phyloP scores from a whole-genome alignment of 345 rosid species.

The Acer yangbiense region DNA sequence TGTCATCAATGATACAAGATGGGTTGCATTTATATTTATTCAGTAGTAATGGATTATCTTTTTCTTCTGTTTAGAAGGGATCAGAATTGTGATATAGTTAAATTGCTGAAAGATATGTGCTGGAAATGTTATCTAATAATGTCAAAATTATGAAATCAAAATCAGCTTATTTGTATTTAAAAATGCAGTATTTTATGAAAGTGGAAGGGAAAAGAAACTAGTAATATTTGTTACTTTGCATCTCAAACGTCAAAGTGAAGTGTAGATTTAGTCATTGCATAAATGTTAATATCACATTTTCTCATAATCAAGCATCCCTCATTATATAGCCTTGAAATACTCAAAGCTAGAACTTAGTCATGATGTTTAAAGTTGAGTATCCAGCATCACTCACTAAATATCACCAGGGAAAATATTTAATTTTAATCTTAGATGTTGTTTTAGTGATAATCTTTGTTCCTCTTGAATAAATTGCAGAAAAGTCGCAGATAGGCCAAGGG shows the following conservation, averaged over 20 bases:
- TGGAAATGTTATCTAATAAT: background rate
- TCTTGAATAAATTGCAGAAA: constrained; percentile 51
- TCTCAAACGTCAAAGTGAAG: background rate
- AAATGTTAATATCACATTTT: background rate
- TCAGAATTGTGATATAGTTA: background rate
- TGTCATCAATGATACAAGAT: too few relatives aligned
- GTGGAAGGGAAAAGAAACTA: background rate
- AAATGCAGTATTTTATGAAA: background rate
- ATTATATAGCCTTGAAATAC: background rate
- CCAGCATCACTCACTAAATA: background rate
- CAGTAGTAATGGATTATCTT: background rate
- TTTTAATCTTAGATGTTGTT: constrained; percentile 12
- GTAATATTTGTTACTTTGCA: background rate
- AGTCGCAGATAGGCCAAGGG: constrained; percentile 86
- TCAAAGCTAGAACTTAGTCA: background rate
- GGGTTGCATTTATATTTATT: too few relatives aligned
- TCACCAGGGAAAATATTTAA: constrained; percentile 2
- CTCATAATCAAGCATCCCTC: background rate
- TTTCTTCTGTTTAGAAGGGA: background rate
- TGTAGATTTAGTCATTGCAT: background rate
- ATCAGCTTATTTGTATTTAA: background rate
- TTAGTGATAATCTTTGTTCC: constrained; percentile 7
- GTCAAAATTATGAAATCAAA: background rate
- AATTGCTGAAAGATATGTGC: constrained; percentile 5
- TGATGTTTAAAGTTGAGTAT: background rate